Percentiles rank a stretch among this genome's conserved stretches.
phyloP scores from a whole-genome alignment of 306 rosid genomes.

The Trifolium subterraneum region DNA sequence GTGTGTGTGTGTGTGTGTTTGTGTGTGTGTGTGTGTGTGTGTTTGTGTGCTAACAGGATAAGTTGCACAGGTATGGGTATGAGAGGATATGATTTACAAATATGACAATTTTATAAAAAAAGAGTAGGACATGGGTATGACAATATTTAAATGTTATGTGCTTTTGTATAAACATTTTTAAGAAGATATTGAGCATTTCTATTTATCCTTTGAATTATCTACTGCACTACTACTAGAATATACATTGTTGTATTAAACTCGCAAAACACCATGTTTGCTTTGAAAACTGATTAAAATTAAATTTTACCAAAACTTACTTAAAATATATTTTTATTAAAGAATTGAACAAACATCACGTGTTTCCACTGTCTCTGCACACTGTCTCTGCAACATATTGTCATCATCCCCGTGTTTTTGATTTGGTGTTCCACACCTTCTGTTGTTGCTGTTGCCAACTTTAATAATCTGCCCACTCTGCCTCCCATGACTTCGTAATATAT shows the following conservation, averaged over 20 bases:
- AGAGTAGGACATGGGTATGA: not conserved
- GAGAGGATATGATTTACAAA: slow-evolving; percentile 8
- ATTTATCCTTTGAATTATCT: not conserved
- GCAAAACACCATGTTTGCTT: not conserved
- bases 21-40: no score
- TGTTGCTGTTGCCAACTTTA: no score
- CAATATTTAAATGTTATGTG: not conserved
- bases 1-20: no score
- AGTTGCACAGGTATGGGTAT: not conserved
- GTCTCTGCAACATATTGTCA: no score
- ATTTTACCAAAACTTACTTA: not conserved
- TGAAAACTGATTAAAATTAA: not conserved
- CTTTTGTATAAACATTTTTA: not conserved
- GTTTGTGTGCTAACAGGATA: no score
- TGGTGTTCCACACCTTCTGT: no score
- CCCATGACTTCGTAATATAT: no score
- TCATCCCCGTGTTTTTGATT: no score
- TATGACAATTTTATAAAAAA: slow-evolving; percentile 9
- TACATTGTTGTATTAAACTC: not conserved
- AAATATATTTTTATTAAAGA: no score
- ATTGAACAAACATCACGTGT: no score
- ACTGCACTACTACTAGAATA: not conserved
- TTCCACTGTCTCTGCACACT: no score
- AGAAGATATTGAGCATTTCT: not conserved
- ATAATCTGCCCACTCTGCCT: no score